phyloP scores from a whole-genome alignment of 192 early-diverging fungal species.

The Helicostylum pulchrum region DNA sequence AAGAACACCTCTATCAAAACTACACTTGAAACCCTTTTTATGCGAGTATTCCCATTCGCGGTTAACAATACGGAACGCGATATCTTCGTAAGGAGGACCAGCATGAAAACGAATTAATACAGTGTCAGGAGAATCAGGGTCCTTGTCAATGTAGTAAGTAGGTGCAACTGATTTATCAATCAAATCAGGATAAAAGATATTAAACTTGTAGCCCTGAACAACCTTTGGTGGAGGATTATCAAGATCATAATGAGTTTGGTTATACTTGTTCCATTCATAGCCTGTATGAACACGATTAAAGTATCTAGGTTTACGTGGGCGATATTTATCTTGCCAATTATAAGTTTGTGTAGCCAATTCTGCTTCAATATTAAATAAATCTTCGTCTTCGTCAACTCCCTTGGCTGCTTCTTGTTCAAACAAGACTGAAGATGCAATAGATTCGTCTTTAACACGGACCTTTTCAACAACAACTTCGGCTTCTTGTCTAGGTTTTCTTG shows the following conservation, averaged over 20 bases:
- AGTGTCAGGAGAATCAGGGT: conserved; percentile 74
- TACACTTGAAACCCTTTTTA: conserved; percentile 78
- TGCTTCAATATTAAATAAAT: conserved; percentile 75
- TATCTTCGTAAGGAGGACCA: conserved; percentile 83
- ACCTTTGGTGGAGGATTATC: conserved; percentile 98
- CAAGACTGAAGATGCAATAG: conserved; percentile 48
- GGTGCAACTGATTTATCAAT: conserved; percentile 91
- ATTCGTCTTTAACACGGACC: conserved; percentile 16
- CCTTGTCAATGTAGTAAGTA: conserved; percentile 79
- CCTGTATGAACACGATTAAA: conserved; percentile 97
- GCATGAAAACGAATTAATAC: conserved; percentile 86
- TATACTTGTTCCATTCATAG: conserved; percentile 99
- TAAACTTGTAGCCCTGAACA: conserved; percentile 97
- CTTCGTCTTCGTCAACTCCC: conserved; percentile 76
- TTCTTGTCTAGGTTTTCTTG: conserved; percentile 37
- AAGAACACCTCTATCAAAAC: conserved; percentile 78
- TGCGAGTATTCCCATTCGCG: conserved; percentile 95
- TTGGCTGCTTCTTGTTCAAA: conserved; percentile 71
- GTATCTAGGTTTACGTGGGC: conserved; percentile 92
- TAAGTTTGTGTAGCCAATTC: conserved; percentile 62
- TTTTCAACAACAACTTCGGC: conserved; percentile 19
- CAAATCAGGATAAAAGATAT: conserved; percentile 98
- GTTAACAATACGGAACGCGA: conserved; percentile 95
- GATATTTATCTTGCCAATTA: conserved; percentile 90
- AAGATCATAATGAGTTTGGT: conserved; percentile 95